A percentile compares a stretch with the other conserved stretches of the same genome.
These are phyloP conservation scores for Boletus subparvulus DNA, from an alignment of 768 basidiomycete genomes.

Conservation along the genomic window DNA sequence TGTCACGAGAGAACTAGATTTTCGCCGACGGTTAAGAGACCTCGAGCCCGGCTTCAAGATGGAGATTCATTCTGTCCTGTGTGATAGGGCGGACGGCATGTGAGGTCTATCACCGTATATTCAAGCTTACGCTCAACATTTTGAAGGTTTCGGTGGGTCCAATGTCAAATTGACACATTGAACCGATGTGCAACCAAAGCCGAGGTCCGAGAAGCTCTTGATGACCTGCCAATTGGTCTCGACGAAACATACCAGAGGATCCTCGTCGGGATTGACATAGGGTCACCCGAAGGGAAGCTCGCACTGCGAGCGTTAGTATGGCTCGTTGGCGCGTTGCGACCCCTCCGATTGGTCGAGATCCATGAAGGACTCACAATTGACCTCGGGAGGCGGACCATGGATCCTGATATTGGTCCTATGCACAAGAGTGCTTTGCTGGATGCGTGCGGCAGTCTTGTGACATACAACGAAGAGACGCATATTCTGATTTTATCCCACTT, in stretches of 20 bases:
- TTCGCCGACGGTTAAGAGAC: conserved; percentile 6
- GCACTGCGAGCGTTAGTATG: conserved; percentile 13
- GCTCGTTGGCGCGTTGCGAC: conserved; percentile 18
- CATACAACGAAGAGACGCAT: conserved; percentile 7
- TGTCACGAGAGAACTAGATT: conserved; percentile 12
- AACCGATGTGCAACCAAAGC: conserved; percentile 6
- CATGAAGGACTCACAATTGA: conserved; percentile 16
- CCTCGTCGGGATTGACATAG: conserved; percentile 9
- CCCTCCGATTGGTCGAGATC: conserved; percentile 12
- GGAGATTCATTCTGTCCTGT: conserved; percentile 7
- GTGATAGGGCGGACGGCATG: conserved; percentile 20
- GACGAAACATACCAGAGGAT: conserved; percentile 25
- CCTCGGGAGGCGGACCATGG: neutral
- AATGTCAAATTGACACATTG: conserved; percentile 21
- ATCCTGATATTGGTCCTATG: conserved; percentile 7
- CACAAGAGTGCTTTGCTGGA: conserved; percentile 9
- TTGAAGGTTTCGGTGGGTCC: conserved; percentile 24
- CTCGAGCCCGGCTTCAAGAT: conserved; percentile 6
- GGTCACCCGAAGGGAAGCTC: neutral
- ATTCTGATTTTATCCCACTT: conserved; percentile 19
- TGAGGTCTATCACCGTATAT: neutral
- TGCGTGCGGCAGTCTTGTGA: conserved; percentile 17
- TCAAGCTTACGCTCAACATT: neutral
- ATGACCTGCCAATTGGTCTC: conserved; percentile 17
- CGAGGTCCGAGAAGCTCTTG: conserved; percentile 14